Conservation (phyloP, 164 flowering plant species). For the Vitis amurensis region DNA sequence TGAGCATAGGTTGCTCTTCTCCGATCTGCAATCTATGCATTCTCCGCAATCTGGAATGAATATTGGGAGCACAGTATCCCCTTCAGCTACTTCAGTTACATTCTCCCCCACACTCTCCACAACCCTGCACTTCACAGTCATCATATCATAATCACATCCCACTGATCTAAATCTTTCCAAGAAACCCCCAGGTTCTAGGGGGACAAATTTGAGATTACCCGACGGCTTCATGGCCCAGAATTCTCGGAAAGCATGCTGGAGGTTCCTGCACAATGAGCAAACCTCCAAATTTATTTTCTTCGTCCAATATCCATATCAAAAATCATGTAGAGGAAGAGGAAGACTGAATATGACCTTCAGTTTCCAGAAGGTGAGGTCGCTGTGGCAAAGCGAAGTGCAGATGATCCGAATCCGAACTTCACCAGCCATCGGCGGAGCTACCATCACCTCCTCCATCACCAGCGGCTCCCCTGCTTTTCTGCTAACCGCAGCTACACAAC, state of each 20-base stretch:
- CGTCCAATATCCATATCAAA: too few species aligned
- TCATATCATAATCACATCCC: too few species aligned
- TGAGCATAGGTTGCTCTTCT: constrained; percentile 57
- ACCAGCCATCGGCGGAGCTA: constrained; percentile 52
- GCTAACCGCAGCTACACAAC: constrained; percentile 46
- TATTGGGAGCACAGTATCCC: constrained; percentile 57
- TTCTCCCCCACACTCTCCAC: constrained; percentile 67
- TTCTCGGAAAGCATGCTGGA: constrained; percentile 55
- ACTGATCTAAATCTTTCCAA: too few species aligned
- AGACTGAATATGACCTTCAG: constrained; percentile 24
- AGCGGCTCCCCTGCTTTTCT: constrained; percentile 54
- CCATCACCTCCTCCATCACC: constrained; percentile 57
- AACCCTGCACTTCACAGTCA: constrained; percentile 23
- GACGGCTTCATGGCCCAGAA: constrained; percentile 76
- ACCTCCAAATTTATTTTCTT: too few species aligned
- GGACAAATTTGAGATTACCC: constrained; percentile 38
- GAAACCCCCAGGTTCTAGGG: too few species aligned
- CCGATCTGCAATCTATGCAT: constrained; percentile 54
- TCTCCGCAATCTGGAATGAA: constrained; percentile 60
- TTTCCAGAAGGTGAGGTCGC: constrained; percentile 62
- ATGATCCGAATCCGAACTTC: constrained; percentile 59
- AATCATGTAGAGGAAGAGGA: too few species aligned
- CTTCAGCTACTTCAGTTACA: constrained; percentile 45
- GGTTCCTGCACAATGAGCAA: constrained; percentile 36
- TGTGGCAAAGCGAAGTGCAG: constrained; percentile 63